Percentiles rank a stretch among this genome's conserved stretches.
Conservation (phyloP, 139 green algal species). For the Micractinium conductrix region DNA sequence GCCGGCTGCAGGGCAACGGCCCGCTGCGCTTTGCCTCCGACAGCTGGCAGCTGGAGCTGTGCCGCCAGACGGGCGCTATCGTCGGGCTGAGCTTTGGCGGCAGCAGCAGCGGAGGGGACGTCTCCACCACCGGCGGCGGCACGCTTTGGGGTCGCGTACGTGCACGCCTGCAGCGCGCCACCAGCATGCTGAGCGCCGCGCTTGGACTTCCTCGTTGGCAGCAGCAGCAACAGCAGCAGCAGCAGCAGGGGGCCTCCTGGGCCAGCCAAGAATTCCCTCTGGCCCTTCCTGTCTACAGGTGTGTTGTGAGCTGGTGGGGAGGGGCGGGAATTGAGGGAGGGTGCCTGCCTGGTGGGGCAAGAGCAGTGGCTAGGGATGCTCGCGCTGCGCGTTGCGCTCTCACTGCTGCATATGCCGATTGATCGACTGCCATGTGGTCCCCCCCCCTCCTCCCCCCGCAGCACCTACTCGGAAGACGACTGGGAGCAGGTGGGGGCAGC, state of each 20-base stretch:
- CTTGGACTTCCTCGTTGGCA: too few relatives aligned
- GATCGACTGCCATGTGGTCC: too few relatives aligned
- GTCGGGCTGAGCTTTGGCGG: not conserved
- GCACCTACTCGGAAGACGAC: slow-evolving; percentile 10
- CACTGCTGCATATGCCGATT: too few relatives aligned
- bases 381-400: too few relatives aligned
- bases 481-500: not conserved
- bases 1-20: not conserved
- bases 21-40: slow-evolving; percentile 15
- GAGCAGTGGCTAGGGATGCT: too few relatives aligned
- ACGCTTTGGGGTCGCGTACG: too few relatives aligned
- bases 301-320: not conserved
- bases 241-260: not conserved
- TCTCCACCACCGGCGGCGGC: too few relatives aligned
- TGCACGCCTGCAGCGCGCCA: too few relatives aligned
- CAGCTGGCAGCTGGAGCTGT: slow-evolving; percentile 9
- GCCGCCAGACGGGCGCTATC: not conserved
- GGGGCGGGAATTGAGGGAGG: too few relatives aligned
- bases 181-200: too few relatives aligned
- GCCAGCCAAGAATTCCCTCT: slow-evolving; percentile 37
- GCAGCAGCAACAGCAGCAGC: not conserved
- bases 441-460: not conserved
- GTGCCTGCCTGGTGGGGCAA: too few relatives aligned
- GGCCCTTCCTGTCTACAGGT: slow-evolving; percentile 49
- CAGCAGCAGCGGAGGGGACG: not conserved